Percentiles rank a stretch among this genome's conserved stretches.
phyloP scores from a whole-genome alignment of 805 yeast genomes.

The Suhomyces sp. region DNA sequence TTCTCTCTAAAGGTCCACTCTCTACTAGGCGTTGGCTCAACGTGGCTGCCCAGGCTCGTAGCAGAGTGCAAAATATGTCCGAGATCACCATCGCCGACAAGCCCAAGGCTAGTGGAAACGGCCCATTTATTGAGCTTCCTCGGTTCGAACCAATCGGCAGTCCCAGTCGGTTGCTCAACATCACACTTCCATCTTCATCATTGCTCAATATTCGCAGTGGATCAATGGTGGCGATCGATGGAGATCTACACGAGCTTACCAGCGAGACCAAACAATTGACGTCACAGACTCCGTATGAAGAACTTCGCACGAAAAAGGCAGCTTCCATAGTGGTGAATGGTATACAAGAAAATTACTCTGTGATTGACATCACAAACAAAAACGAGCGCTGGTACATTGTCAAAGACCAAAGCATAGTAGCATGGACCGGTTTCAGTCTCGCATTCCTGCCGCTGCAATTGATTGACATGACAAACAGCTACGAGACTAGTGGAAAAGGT shows the following conservation, averaged over 20 bases:
- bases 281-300: conserved; percentile 23
- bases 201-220: conserved; percentile 36
- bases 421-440: conserved; percentile 47
- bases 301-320: conserved; percentile 28
- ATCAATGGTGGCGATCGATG: conserved; percentile 44
- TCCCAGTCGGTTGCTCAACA: conserved; percentile 37
- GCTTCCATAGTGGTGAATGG: conserved; percentile 36
- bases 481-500: conserved; percentile 38
- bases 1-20: not conserved
- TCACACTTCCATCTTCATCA: conserved; percentile 43
- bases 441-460: conserved; percentile 16
- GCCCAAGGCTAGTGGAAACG: conserved; percentile 43
- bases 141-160: conserved; percentile 41
- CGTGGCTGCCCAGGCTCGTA: not conserved
- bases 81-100: not conserved
- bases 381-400: conserved; percentile 41
- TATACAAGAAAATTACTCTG: conserved; percentile 32
- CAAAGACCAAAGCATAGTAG: conserved; percentile 35
- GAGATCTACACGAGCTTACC: conserved; percentile 30
- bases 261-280: conserved; percentile 11
- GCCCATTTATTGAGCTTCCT: conserved; percentile 46
- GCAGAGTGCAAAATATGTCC: not conserved
- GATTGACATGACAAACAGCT: conserved; percentile 21
- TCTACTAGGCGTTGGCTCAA: conserved; percentile 7
- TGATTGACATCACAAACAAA: conserved; percentile 25